These are phyloP conservation scores for Zygotorulaspora chibaensis DNA, from an alignment of 805 yeast species.

Conservation along the genomic window DNA sequence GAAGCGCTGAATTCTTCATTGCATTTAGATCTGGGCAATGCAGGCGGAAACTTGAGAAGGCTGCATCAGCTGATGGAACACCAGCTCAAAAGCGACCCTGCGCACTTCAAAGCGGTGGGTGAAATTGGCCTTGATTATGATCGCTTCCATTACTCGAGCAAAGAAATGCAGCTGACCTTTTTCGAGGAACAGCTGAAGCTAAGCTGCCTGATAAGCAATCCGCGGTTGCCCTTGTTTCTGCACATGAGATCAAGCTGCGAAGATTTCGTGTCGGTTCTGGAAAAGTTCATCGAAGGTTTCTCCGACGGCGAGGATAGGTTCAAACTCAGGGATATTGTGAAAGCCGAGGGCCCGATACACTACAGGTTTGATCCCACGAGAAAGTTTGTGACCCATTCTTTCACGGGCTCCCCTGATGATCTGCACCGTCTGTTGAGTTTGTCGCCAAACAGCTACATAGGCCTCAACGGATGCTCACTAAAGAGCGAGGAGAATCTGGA, in stretches of 20 bases:
- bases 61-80: constrained; percentile 48
- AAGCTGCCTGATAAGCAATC: constrained; percentile 35
- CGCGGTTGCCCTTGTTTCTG: constrained; percentile 73
- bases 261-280: constrained; percentile 65
- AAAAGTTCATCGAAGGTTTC: constrained; percentile 52
- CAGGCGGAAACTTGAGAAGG: constrained; percentile 33
- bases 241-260: constrained; percentile 85
- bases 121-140: constrained; percentile 96
- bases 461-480: constrained; percentile 91
- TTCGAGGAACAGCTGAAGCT: constrained; percentile 73
- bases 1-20: constrained; percentile 16
- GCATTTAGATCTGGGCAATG: constrained; percentile 9
- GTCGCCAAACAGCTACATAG: constrained; percentile 46
- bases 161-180: constrained; percentile 59
- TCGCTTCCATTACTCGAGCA: constrained; percentile 70
- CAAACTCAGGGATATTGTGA: constrained; percentile 8
- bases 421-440: constrained; percentile 49
- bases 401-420: constrained; percentile 77
- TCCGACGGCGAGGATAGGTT: constrained; percentile 31
- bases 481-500: constrained; percentile 68
- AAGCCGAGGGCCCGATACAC: constrained; percentile 12
- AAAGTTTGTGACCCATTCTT: constrained; percentile 90
- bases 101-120: constrained; percentile 77
- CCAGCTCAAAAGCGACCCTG: constrained; percentile 42
- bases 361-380: constrained; percentile 36